phyloP scores from a whole-genome alignment of 345 rosid species.

The Rhodomyrtus tomentosa region DNA sequence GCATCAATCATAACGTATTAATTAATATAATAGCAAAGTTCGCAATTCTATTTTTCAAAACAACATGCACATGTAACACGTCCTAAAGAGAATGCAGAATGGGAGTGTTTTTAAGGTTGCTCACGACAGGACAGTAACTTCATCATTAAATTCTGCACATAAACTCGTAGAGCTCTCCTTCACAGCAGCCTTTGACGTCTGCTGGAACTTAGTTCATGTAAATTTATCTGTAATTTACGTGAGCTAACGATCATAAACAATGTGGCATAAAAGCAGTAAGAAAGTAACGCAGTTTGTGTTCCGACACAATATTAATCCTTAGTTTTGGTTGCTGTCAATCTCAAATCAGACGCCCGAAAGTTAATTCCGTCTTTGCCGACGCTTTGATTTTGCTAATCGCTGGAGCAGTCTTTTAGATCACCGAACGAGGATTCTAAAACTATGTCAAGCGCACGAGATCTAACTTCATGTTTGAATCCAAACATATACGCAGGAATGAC shows the following conservation, averaged over 20 bases:
- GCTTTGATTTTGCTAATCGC: neutral
- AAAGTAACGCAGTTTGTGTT: neutral
- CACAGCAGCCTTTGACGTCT: neutral
- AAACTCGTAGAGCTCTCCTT: neutral
- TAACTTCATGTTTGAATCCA: neutral
- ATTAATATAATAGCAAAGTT: neutral
- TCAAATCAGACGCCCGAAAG: neutral
- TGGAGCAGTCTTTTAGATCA: neutral
- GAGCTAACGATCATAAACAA: neutral
- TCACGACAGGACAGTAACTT: neutral
- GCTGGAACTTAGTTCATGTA: neutral
- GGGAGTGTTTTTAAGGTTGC: neutral
- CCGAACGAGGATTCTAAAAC: neutral
- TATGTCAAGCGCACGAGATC: neutral
- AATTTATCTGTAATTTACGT: neutral
- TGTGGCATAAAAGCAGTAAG: neutral
- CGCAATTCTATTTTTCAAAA: neutral
- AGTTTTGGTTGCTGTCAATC: neutral
- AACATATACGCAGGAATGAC: conserved; percentile 11
- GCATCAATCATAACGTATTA: neutral
- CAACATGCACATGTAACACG: neutral
- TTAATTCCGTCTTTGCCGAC: neutral
- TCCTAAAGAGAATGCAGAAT: neutral
- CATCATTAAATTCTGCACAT: neutral
- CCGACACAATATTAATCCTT: neutral